These are phyloP conservation scores for Yarrowia sp. DNA, from an alignment of 805 yeast genomes.

Conservation along the genomic window DNA sequence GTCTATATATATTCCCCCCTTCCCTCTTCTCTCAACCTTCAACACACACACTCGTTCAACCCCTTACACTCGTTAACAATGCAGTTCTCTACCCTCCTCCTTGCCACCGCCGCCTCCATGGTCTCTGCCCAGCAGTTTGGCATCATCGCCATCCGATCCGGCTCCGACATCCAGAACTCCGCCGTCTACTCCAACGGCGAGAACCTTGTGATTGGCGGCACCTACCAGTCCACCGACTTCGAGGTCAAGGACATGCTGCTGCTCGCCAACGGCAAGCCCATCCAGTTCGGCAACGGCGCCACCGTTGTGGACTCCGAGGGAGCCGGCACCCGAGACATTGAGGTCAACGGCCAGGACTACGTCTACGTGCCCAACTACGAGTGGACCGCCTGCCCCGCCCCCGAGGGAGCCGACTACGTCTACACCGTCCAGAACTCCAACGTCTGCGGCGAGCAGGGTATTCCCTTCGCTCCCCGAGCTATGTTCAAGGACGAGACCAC, in stretches of 20 bases:
- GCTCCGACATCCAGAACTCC: slow-evolving; percentile 36
- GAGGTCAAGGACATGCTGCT: slow-evolving; percentile 37
- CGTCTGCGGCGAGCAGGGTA: slow-evolving; percentile 28
- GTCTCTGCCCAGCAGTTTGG: slow-evolving; percentile 32
- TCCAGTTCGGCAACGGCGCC: slow-evolving; percentile 34
- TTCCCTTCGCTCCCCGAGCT: slow-evolving; percentile 34
- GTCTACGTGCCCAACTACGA: slow-evolving; percentile 19
- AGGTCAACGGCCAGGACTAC: slow-evolving; percentile 28
- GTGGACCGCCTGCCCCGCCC: slow-evolving; percentile 37
- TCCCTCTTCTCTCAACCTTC: too few relatives aligned
- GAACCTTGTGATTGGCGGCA: slow-evolving; percentile 33
- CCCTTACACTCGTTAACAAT: neutral
- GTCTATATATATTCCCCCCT: too few relatives aligned
- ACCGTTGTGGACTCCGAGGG: slow-evolving; percentile 26
- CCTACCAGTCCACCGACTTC: slow-evolving; percentile 23
- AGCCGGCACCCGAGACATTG: slow-evolving; percentile 22
- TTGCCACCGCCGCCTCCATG: slow-evolving; percentile 31
- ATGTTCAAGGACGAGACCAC: neutral
- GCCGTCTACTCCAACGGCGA: slow-evolving; percentile 30
- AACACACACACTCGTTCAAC: neutral
- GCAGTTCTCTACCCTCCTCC: slow-evolving; percentile 32
- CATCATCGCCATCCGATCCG: slow-evolving; percentile 39
- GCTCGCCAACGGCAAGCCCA: slow-evolving; percentile 30
- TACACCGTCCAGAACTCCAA: slow-evolving; percentile 24
- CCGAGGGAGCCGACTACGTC: slow-evolving; percentile 11